Evolutionary conservation across 495 filamentous ascomycete species (phyloP), one percentile per base, ranked within the genome.

Genomic region (Penicillium coffeae): DNA sequence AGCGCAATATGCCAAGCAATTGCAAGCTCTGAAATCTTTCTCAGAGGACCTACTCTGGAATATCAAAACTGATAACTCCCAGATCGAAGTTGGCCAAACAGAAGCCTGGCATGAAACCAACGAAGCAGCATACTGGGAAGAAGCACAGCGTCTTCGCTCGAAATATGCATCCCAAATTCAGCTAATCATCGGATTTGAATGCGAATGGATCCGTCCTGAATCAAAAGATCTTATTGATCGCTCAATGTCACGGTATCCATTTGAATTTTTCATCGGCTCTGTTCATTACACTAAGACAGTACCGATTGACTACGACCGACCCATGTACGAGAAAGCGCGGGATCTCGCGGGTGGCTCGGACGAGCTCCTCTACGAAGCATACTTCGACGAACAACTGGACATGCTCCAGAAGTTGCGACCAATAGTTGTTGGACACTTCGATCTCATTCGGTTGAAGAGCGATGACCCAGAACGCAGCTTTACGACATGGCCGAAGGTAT

Each of bases 221-320:
- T 91, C 88, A 42, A 60, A 62, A 4, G 14, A 59, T 1, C 65
- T 88, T 22, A 82, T 95, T 39, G 48, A 70, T 8, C 48, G 58
- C 8, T 79, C 94, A 0, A 70, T 86, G 12, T 59, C 71, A 2
- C 72, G 80, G 20, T 78, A 86, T 42, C 65, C 70, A 13, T 77
- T 94, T 48, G 91, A 97, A 60, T 86, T 93, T 68, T 92, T 94
- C 70, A 67, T 98, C 59, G 93, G 94, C 15, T 91, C 87, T 2
- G 75, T 97, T 21, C 93, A 98, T 69, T 93, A 98, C 67, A 85
- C 89, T 5, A 74, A 83, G 48, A 83, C 82, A 1, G 75, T 93
- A 18, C 92, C 94, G 2, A 96, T 98, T 56, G 93, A 98, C 71
- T 94, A 86, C 51, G 86, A 93, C 68, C 65, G 55, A 2, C 63